Evolutionary conservation across 2,329 filamentous ascomycete species (phyloP).

Genomic region (Parascedosporium putredinis): DNA sequence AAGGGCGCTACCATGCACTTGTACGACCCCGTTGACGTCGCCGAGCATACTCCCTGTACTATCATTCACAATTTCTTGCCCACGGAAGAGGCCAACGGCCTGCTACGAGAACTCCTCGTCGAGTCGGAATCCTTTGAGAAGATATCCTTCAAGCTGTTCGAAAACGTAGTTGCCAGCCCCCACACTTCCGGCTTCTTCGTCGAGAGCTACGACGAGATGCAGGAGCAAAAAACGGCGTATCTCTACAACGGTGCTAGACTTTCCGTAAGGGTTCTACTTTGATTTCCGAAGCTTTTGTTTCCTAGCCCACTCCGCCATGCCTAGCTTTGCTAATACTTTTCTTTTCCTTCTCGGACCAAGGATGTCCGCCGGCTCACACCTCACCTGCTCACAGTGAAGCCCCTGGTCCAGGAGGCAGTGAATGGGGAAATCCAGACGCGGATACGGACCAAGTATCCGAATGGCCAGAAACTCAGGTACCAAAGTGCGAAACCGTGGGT

Average conservation of each 20-base stretch:
- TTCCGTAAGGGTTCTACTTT: constrained; percentile 29
- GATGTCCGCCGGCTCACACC: constrained; percentile 70
- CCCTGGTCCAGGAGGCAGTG: constrained; percentile 61
- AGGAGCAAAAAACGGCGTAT: constrained; percentile 66
- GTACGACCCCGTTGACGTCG: constrained; percentile 71
- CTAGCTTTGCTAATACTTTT: too few species aligned
- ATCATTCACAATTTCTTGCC: constrained; percentile 89
- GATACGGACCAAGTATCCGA: constrained; percentile 57
- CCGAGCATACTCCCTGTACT: constrained; percentile 76
- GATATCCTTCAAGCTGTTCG: constrained; percentile 75
- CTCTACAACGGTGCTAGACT: constrained; percentile 72
- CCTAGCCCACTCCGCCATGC: neutral
- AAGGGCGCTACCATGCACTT: constrained; percentile 78
- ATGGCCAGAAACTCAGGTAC: constrained; percentile 62
- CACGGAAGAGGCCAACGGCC: constrained; percentile 54
- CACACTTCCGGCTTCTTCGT: constrained; percentile 82
- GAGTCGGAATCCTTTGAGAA: constrained; percentile 63
- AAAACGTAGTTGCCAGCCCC: constrained; percentile 73
- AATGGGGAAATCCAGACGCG: constrained; percentile 66
- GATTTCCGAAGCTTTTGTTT: neutral
- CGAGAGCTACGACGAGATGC: constrained; percentile 58
- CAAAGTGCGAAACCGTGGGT: constrained; percentile 66
- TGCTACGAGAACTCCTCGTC: constrained; percentile 64
- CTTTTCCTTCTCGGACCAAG: constrained; percentile 22
- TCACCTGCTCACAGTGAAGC: constrained; percentile 59